A percentile compares a stretch with the other conserved stretches of the same genome.
These are phyloP conservation scores for Fraxinus greggii DNA, from an alignment of 305 asterid species.

Conservation along the genomic window DNA sequence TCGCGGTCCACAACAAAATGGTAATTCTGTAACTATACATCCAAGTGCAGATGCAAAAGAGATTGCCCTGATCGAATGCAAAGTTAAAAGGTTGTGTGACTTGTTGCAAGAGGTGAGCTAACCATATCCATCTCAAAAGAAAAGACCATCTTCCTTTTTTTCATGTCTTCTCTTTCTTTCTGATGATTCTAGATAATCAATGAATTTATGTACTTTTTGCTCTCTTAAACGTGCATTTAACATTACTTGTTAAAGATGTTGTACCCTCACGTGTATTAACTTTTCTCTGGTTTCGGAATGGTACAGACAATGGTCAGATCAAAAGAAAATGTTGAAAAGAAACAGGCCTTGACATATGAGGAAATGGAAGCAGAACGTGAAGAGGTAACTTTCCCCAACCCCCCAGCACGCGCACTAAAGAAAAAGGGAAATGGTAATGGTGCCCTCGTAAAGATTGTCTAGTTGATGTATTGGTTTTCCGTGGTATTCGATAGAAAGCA, in stretches of 20 bases:
- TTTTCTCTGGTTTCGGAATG: conserved; percentile 23
- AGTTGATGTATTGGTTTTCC: neutral
- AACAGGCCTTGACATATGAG: conserved; percentile 93
- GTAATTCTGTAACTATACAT: conserved; percentile 38
- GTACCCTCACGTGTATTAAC: conserved; percentile 9
- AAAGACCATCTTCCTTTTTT: neutral
- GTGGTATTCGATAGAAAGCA: neutral
- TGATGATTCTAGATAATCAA: conserved; percentile 18
- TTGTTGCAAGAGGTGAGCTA: conserved; percentile 67
- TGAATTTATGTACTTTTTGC: neutral
- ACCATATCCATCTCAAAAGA: neutral
- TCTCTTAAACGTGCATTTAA: neutral
- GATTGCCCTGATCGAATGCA: conserved; percentile 79
- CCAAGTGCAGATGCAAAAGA: conserved; percentile 69
- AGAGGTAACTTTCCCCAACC: conserved; percentile 57
- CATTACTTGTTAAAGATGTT: neutral
- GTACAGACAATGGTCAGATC: conserved; percentile 76
- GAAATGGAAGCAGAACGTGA: conserved; percentile 98
- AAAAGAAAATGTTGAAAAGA: conserved; percentile 89
- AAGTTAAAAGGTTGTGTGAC: conserved; percentile 74
- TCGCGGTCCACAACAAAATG: conserved; percentile 54
- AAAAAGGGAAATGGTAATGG: neutral
- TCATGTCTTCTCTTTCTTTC: conserved; percentile 1
- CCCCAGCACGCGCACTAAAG: neutral
- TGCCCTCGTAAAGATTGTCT: neutral